Evolutionary conservation across 176 grass and related monocot species (phyloP), one percentile per base, ranked within the genome.

Genomic region (Musa itinerans): DNA sequence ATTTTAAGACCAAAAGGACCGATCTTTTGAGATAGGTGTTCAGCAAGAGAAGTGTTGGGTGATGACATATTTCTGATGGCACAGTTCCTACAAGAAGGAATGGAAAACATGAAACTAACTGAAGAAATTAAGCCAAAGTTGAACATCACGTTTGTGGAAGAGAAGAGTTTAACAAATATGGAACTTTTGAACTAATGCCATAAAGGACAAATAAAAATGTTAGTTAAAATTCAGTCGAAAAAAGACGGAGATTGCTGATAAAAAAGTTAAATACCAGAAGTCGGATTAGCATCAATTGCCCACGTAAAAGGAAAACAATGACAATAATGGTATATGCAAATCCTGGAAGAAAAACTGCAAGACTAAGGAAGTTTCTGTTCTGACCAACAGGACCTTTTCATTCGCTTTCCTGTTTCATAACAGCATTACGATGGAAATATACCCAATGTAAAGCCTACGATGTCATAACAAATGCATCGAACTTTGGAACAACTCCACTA

Each of bases 11-110:
- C 75, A 65, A 65, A 52, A 25, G 34, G 75, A 65, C 21, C 43
- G 22, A 65, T 65, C 61, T 77, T 63, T 52, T 65, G 34, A 13
- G 75, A 77, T 53, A 77, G 61, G 49, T 77, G 75, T 25, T 77
- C 48, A 26, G 49, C 11, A 65, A 77, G 58, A 77, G 75, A 51
- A 49, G 59, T 16, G 66, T 65, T 65, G 10, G 75, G 61, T 17
- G 75, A 65, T 52, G 75, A 66, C 75, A 77, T 77, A 52, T 53
- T 77, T 77, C 14, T 14, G 19, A 52, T 16, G 58, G 2, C 49
- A 19, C 34, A 48, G 34, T 53, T 58, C 50, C 75, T 65, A 23
- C 75, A 63, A 65, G 8, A 53, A 65, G n/a, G 34, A 43, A 43
- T 6, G 34, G 34, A 43, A 43, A 6, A 43, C 34, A 43, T 43